Percentiles rank a stretch among this genome's conserved stretches.
phyloP scores from a whole-genome alignment of 768 basidiomycete genomes.

The Psilocybe tampanensis region DNA sequence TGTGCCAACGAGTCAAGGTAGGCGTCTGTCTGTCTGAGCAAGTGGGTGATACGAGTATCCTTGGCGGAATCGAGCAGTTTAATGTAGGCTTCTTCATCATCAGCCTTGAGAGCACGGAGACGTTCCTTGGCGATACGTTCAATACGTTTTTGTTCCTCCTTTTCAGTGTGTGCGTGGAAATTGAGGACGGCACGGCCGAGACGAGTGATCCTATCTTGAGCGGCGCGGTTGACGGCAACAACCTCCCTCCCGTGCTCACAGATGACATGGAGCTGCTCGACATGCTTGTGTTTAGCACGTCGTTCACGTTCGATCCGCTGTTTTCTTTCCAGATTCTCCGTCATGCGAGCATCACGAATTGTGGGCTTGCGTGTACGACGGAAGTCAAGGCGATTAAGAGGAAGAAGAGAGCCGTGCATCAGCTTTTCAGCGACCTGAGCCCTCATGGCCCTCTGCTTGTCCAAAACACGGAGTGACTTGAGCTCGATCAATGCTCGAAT shows the following conservation, averaged over 20 bases:
- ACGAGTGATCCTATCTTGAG: slow-evolving; percentile 66
- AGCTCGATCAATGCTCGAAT: slow-evolving; percentile 91
- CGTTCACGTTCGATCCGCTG: slow-evolving; percentile 92
- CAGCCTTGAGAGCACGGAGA: slow-evolving; percentile 94
- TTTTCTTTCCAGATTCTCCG: slow-evolving; percentile 87
- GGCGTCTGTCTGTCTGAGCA: slow-evolving; percentile 89
- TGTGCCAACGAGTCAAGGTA: slow-evolving; percentile 96
- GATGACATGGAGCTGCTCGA: slow-evolving; percentile 90
- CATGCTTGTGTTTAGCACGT: slow-evolving; percentile 94
- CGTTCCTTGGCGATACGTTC: slow-evolving; percentile 97
- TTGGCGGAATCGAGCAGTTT: slow-evolving; percentile 99
- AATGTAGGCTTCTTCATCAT: slow-evolving; percentile 99
- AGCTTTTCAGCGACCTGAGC: slow-evolving; percentile 86
- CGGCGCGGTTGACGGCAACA: slow-evolving; percentile 61
- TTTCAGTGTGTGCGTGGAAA: slow-evolving; percentile 91
- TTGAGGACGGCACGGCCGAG: slow-evolving; percentile 79
- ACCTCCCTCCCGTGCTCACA: slow-evolving; percentile 82
- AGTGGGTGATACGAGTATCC: slow-evolving; percentile 97
- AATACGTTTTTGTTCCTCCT: slow-evolving; percentile 97
- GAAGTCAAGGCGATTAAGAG: slow-evolving; percentile 91
- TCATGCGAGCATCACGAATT: slow-evolving; percentile 85
- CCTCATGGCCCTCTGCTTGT: slow-evolving; percentile 89
- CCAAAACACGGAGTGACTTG: slow-evolving; percentile 83
- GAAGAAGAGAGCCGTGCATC: slow-evolving; percentile 84
- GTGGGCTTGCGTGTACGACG: slow-evolving; percentile 83